Percentiles rank a stretch among this genome's conserved stretches.
phyloP scores from a whole-genome alignment of 805 yeast species.

The Clavispora asparagi region DNA sequence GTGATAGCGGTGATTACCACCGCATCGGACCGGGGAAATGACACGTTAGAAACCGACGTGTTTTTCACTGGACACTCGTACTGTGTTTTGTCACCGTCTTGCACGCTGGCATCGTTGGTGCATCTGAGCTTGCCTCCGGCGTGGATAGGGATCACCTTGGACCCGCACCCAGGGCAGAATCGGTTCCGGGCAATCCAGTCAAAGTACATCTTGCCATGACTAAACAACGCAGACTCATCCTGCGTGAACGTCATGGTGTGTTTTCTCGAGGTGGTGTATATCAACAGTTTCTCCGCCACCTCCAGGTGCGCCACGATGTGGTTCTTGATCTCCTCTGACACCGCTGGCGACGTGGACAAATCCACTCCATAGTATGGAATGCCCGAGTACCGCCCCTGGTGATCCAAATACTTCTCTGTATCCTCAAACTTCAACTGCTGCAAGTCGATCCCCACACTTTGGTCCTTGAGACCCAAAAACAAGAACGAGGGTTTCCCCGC shows the following conservation, averaged over 20 bases:
- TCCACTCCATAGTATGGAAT: conserved; percentile 64
- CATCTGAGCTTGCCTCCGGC: conserved; percentile 48
- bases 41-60: conserved; percentile 59
- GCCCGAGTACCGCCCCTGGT: conserved; percentile 50
- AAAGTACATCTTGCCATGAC: conserved; percentile 78
- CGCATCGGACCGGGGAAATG: conserved; percentile 91
- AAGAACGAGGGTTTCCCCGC: conserved; percentile 32
- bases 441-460: conserved; percentile 37
- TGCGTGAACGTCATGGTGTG: conserved; percentile 30
- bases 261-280: conserved; percentile 31
- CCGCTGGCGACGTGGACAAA: conserved; percentile 39
- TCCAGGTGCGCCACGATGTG: conserved; percentile 13
- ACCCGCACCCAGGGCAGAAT: conserved; percentile 87
- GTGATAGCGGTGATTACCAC: conserved; percentile 79
- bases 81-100: conserved; percentile 8
- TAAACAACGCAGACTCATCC: conserved; percentile 59
- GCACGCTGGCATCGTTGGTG: conserved; percentile 11
- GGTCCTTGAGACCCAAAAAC: conserved; percentile 41
- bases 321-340: conserved; percentile 31
- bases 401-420: conserved; percentile 33
- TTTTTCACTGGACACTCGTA: conserved; percentile 34
- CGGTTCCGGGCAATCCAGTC: conserved; percentile 77
- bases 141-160: conserved; percentile 52
- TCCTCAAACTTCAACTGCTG: conserved; percentile 23
- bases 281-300: conserved; percentile 12